Conservation (phyloP, 2,329 filamentous ascomycete genomes). For the Hymenoscyphus occultus region DNA sequence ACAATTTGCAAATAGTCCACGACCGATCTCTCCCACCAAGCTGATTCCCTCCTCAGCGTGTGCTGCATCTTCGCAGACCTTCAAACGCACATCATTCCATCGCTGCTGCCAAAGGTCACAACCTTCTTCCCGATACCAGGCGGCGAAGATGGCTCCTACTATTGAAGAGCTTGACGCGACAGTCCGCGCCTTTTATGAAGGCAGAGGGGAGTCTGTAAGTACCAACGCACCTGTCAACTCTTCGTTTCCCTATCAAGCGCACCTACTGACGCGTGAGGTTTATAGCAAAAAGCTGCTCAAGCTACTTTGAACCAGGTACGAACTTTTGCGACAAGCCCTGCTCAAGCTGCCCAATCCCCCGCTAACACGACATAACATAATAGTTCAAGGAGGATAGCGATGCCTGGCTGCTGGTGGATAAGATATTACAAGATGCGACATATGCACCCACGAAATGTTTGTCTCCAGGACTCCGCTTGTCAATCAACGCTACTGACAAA, state of each 20-base stretch:
- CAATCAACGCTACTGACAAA: constrained; percentile 23
- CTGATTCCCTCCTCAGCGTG: constrained; percentile 25
- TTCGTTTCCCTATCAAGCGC: constrained; percentile 13
- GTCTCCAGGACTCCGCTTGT: constrained; percentile 36
- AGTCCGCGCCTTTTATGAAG: constrained; percentile 96
- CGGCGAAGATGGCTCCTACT: constrained; percentile 59
- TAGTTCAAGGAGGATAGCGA: constrained; percentile 99
- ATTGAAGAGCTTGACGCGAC: constrained; percentile 96
- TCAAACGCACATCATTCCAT: constrained; percentile 21
- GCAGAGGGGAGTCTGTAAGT: constrained; percentile 85
- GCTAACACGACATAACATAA: constrained; percentile 26
- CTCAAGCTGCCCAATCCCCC: constrained; percentile 7
- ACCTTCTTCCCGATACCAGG: constrained; percentile 27
- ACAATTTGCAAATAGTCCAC: constrained; percentile 19
- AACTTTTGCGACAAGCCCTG: constrained; percentile 23
- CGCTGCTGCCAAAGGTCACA: constrained; percentile 28
- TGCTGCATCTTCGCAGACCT: constrained; percentile 26
- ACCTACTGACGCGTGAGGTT: constrained; percentile 41
- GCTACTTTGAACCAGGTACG: constrained; percentile 87
- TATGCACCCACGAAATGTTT: constrained; percentile 96
- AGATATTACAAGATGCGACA: constrained; percentile 88
- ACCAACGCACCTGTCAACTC: constrained; percentile 13
- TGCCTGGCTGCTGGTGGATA: constrained; percentile 95
- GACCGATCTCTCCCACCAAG: constrained; percentile 17
- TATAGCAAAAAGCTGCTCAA: constrained; percentile 93